Conservation (phyloP, 2,329 filamentous ascomycete species). For the Fusarium subtropicale region DNA sequence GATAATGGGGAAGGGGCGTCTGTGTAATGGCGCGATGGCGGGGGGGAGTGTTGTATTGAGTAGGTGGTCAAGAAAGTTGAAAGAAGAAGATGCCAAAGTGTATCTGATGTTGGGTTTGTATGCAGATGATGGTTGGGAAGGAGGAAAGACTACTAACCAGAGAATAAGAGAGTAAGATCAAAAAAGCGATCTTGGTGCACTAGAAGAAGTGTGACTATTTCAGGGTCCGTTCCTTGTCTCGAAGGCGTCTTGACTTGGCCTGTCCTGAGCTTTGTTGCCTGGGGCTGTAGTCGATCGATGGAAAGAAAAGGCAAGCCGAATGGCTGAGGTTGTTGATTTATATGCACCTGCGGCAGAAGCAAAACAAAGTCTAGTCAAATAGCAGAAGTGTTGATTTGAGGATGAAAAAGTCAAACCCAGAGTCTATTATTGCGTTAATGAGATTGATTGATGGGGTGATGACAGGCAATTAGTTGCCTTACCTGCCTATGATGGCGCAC, state of each 20-base stretch:
- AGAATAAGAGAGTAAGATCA: constrained; percentile 10
- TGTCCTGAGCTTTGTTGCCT: constrained; percentile 28
- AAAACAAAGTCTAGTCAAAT: constrained; percentile 10
- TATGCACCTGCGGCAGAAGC: constrained; percentile 14
- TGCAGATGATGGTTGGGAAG: constrained; percentile 18
- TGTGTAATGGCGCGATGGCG: constrained; percentile 36
- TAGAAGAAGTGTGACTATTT: constrained; percentile 37
- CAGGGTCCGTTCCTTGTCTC: constrained; percentile 29
- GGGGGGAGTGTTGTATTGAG: constrained; percentile 13
- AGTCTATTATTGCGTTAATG: constrained; percentile 9
- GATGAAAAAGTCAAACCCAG: constrained; percentile 32
- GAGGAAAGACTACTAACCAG: constrained; percentile 35
- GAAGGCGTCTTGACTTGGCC: constrained; percentile 29
- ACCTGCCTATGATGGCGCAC: constrained; percentile 24
- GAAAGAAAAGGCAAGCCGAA: constrained; percentile 12
- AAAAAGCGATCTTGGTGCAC: constrained; percentile 25
- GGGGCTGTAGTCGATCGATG: constrained; percentile 28
- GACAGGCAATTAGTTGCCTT: neutral
- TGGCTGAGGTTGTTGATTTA: constrained; percentile 22
- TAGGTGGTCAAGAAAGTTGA: constrained; percentile 1
- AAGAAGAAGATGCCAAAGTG: constrained; percentile 15
- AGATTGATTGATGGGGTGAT: constrained; percentile 19
- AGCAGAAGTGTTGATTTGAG: constrained; percentile 1
- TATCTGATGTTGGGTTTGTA: constrained; percentile 11
- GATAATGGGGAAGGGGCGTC: constrained; percentile 43